Percentiles rank a stretch among this genome's conserved stretches.
These are phyloP conservation scores for Baorangia bicolor DNA, from an alignment of 768 basidiomycete genomes.

Conservation along the genomic window DNA sequence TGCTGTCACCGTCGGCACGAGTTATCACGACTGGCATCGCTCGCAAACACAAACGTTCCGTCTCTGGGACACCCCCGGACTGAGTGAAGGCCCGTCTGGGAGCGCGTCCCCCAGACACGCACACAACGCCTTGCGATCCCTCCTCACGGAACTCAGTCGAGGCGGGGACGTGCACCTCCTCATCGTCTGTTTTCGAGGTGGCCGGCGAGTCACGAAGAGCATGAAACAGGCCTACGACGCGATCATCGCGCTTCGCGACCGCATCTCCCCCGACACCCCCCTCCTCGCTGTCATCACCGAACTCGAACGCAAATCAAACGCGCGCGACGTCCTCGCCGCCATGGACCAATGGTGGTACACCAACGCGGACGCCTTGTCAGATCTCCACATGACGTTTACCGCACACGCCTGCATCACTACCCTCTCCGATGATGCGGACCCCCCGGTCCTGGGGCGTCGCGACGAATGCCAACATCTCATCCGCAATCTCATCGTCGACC, in stretches of 20 bases:
- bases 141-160: constrained; percentile 20
- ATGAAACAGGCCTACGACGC: constrained; percentile 23
- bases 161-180: constrained; percentile 20
- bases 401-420: constrained; percentile 27
- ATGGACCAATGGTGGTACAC: constrained; percentile 26
- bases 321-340: constrained; percentile 4
- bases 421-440: constrained; percentile 18
- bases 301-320: constrained; percentile 13
- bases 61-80: constrained; percentile 27
- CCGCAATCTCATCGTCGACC: constrained; percentile 23
- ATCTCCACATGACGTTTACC: constrained; percentile 9
- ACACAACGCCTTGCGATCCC: constrained; percentile 19
- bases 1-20: constrained; percentile 21
- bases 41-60: constrained; percentile 22
- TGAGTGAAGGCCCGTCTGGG: constrained; percentile 15
- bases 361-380: constrained; percentile 12
- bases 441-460: constrained; percentile 16
- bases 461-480: constrained; percentile 24
- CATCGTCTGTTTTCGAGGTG: constrained; percentile 19
- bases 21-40: constrained; percentile 24
- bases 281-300: constrained; percentile 20
- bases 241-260: constrained; percentile 17
- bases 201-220: constrained; percentile 17
- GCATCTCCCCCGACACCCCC: constrained; percentile 17
- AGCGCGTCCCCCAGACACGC: constrained; percentile 9